phyloP scores from a whole-genome alignment of 495 filamentous ascomycete species.

The Aeminium ludgeri region DNA sequence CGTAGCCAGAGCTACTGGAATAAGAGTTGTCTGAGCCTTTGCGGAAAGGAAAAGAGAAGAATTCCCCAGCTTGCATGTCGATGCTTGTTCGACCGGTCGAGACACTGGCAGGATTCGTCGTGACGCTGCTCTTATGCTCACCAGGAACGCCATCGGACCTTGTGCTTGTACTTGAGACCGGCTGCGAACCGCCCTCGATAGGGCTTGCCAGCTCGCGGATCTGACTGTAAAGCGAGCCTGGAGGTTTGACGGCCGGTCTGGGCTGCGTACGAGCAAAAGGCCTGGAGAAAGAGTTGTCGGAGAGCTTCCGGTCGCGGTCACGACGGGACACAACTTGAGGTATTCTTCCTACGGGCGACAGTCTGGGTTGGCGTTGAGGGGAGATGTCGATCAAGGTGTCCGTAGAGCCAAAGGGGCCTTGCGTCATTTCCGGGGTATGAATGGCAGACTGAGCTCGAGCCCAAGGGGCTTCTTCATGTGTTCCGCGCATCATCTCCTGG shows the following conservation, averaged over 20 bases:
- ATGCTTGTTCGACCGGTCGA: conserved; percentile 13
- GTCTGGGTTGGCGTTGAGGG: conserved; percentile 22
- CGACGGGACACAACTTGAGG: conserved; percentile 63
- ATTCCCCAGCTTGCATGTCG: conserved; percentile 28
- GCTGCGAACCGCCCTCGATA: conserved; percentile 9
- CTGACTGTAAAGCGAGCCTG: conserved; percentile 16
- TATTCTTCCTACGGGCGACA: conserved; percentile 79
- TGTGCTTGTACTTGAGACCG: conserved; percentile 13
- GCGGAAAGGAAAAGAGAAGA: conserved; percentile 54
- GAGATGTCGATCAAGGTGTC: conserved; percentile 19
- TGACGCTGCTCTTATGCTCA: conserved; percentile 8
- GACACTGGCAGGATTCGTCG: conserved; percentile 19
- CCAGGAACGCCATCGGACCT: conserved; percentile 4
- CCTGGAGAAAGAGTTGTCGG: conserved; percentile 70
- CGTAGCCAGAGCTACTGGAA: conserved; percentile 50
- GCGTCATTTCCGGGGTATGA: conserved; percentile 10
- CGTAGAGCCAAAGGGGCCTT: conserved; percentile 20
- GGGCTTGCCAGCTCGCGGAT: conserved; percentile 16
- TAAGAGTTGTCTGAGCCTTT: conserved; percentile 53
- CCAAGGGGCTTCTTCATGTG: not conserved
- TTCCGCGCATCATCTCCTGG: not conserved
- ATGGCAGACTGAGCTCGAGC: not conserved
- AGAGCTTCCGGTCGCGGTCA: conserved; percentile 49
- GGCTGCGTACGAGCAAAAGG: conserved; percentile 43
- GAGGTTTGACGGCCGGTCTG: conserved; percentile 26